These are phyloP conservation scores for Xerocomus brunneocitrinus DNA, from an alignment of 768 basidiomycete genomes.

Conservation along the genomic window DNA sequence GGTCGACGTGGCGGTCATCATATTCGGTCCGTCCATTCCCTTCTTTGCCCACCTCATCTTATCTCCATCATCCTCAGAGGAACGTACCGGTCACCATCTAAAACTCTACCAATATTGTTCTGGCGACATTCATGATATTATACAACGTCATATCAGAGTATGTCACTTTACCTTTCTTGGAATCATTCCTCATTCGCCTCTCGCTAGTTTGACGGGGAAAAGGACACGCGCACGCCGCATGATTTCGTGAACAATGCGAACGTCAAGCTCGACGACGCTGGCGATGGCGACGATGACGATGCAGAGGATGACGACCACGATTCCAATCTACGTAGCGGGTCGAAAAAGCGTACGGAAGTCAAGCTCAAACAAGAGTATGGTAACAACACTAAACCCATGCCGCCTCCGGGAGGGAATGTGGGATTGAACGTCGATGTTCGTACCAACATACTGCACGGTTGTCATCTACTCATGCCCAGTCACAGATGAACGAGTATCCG, in stretches of 20 bases:
- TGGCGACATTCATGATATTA: conserved; percentile 61
- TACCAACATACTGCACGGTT: background rate
- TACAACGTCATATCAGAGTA: conserved; percentile 62
- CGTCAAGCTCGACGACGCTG: conserved; percentile 34
- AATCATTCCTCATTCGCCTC: conserved; percentile 9
- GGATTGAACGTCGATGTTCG: conserved; percentile 25
- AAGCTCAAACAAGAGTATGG: conserved; percentile 31
- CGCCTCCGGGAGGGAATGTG: conserved; percentile 16
- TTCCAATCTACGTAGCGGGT: conserved; percentile 12
- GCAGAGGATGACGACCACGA: conserved; percentile 31
- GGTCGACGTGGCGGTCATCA: conserved; percentile 84
- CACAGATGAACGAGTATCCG: conserved; percentile 27
- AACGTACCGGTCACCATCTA: conserved; percentile 71
- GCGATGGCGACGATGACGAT: conserved; percentile 39
- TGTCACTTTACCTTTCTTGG: background rate
- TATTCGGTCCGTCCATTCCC: conserved; percentile 56
- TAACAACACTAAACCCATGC: conserved; percentile 16
- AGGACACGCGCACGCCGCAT: conserved; percentile 44
- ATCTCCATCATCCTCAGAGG: conserved; percentile 42
- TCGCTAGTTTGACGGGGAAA: conserved; percentile 47
- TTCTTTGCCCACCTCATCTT: background rate
- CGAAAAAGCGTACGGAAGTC: conserved; percentile 22
- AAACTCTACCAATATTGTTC: conserved; percentile 85
- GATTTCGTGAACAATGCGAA: conserved; percentile 42
- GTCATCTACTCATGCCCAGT: conserved; percentile 1